Evolutionary conservation across 148 eudicot species (phyloP).

Genomic region (Rhododendron ferrugineum): DNA sequence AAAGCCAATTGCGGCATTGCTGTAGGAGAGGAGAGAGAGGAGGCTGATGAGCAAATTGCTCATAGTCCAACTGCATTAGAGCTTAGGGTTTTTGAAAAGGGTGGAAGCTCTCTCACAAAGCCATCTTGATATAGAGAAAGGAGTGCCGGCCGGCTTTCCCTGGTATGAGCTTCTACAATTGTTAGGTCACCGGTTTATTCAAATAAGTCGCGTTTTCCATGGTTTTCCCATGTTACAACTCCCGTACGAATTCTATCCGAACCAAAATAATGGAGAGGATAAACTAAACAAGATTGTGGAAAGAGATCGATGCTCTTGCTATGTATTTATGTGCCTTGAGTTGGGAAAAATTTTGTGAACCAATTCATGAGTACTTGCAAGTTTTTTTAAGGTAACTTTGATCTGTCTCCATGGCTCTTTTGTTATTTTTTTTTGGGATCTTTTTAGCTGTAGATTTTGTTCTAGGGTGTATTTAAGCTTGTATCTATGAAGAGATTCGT

Average conservation of each 20-base stretch:
- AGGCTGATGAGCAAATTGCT: not conserved
- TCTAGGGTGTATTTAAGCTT: not conserved
- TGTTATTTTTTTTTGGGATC: not conserved
- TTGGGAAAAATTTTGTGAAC: not conserved
- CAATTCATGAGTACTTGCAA: not conserved
- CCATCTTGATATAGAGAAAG: not conserved
- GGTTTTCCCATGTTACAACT: not conserved
- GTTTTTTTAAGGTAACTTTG: not conserved
- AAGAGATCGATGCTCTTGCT: not conserved
- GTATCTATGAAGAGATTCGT: not conserved
- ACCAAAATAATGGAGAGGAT: not conserved
- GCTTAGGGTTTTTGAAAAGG: constrained; percentile 8
- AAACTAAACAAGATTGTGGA: not conserved
- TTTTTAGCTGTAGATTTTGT: not conserved
- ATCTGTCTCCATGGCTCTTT: not conserved
- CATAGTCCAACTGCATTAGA: constrained; percentile 6
- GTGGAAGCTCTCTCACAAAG: constrained; percentile 13
- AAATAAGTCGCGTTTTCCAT: not conserved
- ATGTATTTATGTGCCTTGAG: not conserved
- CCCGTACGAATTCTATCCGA: not conserved
- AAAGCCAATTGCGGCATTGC: not conserved
- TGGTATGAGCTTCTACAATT: not conserved
- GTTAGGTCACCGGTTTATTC: not conserved
- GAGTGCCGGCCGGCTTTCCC: not conserved
- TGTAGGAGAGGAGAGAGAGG: not conserved